These are phyloP conservation scores for Penicillium sp. DNA, from an alignment of 2,329 filamentous ascomycete genomes.

Conservation along the genomic window DNA sequence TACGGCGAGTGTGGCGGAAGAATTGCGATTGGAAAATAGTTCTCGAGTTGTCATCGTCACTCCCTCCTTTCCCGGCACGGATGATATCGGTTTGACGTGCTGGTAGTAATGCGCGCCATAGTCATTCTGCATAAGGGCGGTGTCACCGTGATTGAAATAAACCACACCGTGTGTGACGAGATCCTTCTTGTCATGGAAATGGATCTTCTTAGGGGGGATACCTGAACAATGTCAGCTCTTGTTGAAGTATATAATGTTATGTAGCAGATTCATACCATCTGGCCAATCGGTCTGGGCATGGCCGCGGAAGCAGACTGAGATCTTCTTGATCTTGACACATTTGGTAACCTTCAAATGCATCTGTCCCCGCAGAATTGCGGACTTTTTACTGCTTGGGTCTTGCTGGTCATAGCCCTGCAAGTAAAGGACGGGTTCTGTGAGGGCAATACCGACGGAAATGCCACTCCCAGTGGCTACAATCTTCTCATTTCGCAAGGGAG, in stretches of 20 bases:
- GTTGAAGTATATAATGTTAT: background rate
- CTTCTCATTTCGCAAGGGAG: conserved; percentile 45
- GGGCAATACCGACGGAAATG: conserved; percentile 46
- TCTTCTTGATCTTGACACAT: conserved; percentile 85
- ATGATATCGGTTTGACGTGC: conserved; percentile 43
- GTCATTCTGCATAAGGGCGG: conserved; percentile 52
- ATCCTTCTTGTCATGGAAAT: conserved; percentile 78
- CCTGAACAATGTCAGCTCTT: conserved; percentile 45
- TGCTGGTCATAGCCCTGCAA: conserved; percentile 50
- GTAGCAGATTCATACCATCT: conserved; percentile 56
- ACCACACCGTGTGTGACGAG: conserved; percentile 82
- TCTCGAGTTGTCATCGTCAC: conserved; percentile 35
- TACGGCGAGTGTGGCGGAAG: conserved; percentile 44
- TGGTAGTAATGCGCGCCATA: conserved; percentile 64
- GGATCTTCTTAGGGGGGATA: conserved; percentile 81
- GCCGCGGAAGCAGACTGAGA: conserved; percentile 82
- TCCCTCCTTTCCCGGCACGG: conserved; percentile 31
- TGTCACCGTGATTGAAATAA: conserved; percentile 73
- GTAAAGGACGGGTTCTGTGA: conserved; percentile 50
- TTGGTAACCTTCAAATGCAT: conserved; percentile 81
- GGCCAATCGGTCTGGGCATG: conserved; percentile 92
- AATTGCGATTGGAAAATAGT: conserved; percentile 41
- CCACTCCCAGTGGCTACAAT: conserved; percentile 50
- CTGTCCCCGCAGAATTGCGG: conserved; percentile 80
- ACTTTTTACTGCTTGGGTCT: conserved; percentile 59